These are phyloP conservation scores for Angomonas deanei DNA, from an alignment of 208 protist genomes.

Conservation along the genomic window DNA sequence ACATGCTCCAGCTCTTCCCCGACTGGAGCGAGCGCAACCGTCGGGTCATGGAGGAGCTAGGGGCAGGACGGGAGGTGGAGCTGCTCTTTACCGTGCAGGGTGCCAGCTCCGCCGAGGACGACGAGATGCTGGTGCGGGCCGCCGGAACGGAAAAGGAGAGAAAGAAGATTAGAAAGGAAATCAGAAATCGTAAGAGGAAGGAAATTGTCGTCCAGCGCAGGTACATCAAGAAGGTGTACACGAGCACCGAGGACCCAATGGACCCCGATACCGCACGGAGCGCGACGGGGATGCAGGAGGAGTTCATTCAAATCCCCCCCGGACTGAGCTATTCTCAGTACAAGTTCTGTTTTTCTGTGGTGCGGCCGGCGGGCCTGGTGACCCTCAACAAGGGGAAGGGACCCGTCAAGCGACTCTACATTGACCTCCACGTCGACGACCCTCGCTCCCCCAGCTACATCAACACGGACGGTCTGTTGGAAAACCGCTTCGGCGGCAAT, in stretches of 20 bases:
- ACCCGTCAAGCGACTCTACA: neutral
- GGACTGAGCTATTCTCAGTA: neutral
- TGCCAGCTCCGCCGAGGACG: neutral
- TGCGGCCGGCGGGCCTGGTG: neutral
- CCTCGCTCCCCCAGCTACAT: neutral
- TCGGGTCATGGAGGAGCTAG: neutral
- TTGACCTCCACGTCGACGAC: constrained; percentile 3
- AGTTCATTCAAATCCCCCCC: neutral
- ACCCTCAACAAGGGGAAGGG: neutral
- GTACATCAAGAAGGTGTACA: neutral
- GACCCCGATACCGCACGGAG: neutral
- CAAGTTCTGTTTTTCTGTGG: neutral
- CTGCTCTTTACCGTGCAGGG: neutral
- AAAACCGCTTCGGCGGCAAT: neutral
- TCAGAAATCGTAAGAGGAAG: too few relatives aligned
- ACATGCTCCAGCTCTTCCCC: neutral
- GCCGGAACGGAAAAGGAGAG: neutral
- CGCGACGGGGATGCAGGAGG: neutral
- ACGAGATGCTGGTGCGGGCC: neutral
- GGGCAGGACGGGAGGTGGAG: neutral
- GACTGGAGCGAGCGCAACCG: neutral
- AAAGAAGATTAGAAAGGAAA: too few relatives aligned
- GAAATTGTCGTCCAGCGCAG: too few relatives aligned
- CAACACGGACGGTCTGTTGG: neutral
- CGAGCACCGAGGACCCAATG: neutral